Conservation (phyloP, 768 basidiomycete species). For the Mycena filopes region DNA sequence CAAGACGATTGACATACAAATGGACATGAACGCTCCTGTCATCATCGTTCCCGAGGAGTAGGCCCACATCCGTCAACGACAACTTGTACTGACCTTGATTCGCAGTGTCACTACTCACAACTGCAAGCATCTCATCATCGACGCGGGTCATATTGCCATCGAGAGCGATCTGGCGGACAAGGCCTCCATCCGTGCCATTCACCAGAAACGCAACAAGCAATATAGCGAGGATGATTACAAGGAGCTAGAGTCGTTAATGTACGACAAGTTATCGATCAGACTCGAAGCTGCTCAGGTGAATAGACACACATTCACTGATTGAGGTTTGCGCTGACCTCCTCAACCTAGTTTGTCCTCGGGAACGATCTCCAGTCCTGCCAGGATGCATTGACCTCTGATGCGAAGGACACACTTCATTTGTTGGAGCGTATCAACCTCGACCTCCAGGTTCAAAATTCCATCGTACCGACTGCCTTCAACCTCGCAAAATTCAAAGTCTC, state of each 20-base stretch:
- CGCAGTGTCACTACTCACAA: conserved; percentile 76
- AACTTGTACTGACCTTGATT: conserved; percentile 20
- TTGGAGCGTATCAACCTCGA: conserved; percentile 93
- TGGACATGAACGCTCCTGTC: conserved; percentile 96
- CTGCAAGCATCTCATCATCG: conserved; percentile 90
- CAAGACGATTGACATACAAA: conserved; percentile 95
- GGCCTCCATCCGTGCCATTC: conserved; percentile 77
- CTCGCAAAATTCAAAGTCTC: conserved; percentile 91
- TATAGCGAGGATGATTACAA: conserved; percentile 90
- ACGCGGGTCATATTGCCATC: conserved; percentile 96
- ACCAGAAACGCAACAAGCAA: conserved; percentile 83
- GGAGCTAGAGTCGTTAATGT: conserved; percentile 92
- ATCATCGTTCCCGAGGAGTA: conserved; percentile 97
- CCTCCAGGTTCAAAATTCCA: conserved; percentile 91
- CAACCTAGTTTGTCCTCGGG: conserved; percentile 92
- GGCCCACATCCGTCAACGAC: conserved; percentile 30
- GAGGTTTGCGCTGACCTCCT: conserved; percentile 38
- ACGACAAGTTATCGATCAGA: conserved; percentile 86
- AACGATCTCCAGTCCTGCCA: conserved; percentile 84
- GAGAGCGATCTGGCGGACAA: conserved; percentile 92
- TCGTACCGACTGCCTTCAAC: conserved; percentile 83
- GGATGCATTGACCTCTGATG: conserved; percentile 73
- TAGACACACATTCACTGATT: neutral
- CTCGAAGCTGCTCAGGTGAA: conserved; percentile 91
- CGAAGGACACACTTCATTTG: conserved; percentile 77